phyloP scores from a whole-genome alignment of 1,284 basidiomycete species.

The Pulveroboletus sp. region DNA sequence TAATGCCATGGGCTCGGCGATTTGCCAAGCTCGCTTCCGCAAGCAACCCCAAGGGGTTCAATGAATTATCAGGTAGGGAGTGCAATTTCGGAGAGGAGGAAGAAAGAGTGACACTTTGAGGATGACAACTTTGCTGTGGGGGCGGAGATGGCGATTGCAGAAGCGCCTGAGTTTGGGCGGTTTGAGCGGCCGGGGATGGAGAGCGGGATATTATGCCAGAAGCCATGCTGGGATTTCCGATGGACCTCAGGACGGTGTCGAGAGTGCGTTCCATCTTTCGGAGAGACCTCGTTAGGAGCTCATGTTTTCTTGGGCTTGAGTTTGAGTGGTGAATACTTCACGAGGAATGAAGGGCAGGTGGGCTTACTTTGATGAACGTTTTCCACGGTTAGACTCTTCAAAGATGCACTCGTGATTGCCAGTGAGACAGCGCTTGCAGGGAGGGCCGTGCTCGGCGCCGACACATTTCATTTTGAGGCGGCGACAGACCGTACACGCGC shows the following conservation, averaged over 20 bases:
- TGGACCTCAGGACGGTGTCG: constrained; percentile 81
- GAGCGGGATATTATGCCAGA: constrained; percentile 81
- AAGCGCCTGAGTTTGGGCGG: constrained; percentile 58
- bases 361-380: constrained; percentile 82
- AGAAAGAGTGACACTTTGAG: constrained; percentile 23
- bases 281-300: constrained; percentile 83
- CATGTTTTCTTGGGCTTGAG: constrained; percentile 70
- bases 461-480: constrained; percentile 99
- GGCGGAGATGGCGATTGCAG: constrained; percentile 61
- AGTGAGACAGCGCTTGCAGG: constrained; percentile 82
- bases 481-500: constrained; percentile 92
- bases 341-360: constrained; percentile 15
- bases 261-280: constrained; percentile 92
- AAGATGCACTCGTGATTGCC: constrained; percentile 92
- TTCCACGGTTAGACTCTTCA: constrained; percentile 92
- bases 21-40: constrained; percentile 92
- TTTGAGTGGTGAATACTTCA: constrained; percentile 37
- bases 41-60: constrained; percentile 88
- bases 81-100: constrained; percentile 73
- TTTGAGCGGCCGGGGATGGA: constrained; percentile 66
- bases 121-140: constrained; percentile 29
- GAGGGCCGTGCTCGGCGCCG: constrained; percentile 88
- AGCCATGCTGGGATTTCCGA: constrained; percentile 77
- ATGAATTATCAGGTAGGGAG: constrained; percentile 85
- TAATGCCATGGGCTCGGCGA: constrained; percentile 55